These are phyloP conservation scores for Aspergillus eucalypticola DNA, from an alignment of 2,329 filamentous ascomycete species.

Conservation along the genomic window DNA sequence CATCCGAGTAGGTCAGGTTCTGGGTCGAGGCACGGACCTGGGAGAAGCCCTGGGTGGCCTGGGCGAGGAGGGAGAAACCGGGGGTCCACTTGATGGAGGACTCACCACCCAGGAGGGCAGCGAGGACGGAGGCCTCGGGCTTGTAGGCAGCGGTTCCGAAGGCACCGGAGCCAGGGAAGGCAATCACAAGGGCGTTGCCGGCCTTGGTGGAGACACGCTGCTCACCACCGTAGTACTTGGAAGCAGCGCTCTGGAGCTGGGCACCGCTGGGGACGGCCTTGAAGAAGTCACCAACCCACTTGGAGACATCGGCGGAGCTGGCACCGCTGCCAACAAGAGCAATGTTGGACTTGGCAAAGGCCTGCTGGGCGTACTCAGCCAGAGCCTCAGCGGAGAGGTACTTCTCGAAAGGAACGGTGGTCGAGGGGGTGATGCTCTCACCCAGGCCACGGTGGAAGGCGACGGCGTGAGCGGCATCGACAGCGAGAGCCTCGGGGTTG, in stretches of 20 bases:
- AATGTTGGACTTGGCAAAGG: constrained; percentile 87
- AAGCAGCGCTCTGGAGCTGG: constrained; percentile 59
- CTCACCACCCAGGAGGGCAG: constrained; percentile 84
- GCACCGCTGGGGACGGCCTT: constrained; percentile 62
- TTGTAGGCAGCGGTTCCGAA: constrained; percentile 72
- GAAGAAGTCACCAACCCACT: constrained; percentile 96
- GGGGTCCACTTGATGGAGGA: constrained; percentile 93
- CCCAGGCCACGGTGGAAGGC: constrained; percentile 95
- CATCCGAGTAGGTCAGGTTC: constrained; percentile 88
- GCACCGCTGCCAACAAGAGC: constrained; percentile 89
- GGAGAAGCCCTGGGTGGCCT: constrained; percentile 68
- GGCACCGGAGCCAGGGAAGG: constrained; percentile 85
- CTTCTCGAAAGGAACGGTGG: constrained; percentile 70
- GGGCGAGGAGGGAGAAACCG: constrained; percentile 86
- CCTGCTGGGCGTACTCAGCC: constrained; percentile 71
- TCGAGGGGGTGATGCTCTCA: constrained; percentile 70
- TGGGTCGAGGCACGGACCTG: constrained; percentile 70
- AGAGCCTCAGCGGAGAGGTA: constrained; percentile 79
- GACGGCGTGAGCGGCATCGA: constrained; percentile 81
- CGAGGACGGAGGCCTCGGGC: constrained; percentile 84
- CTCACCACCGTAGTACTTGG: constrained; percentile 94
- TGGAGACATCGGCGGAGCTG: constrained; percentile 70
- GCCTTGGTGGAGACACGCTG: constrained; percentile 76
- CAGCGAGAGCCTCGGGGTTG: constrained; percentile 67
- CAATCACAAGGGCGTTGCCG: constrained; percentile 84